Evolutionary conservation across 1,284 basidiomycete genomes (phyloP), one percentile per base, ranked within the genome.

Genomic region (Pyrrhoderma lamaoense): DNA sequence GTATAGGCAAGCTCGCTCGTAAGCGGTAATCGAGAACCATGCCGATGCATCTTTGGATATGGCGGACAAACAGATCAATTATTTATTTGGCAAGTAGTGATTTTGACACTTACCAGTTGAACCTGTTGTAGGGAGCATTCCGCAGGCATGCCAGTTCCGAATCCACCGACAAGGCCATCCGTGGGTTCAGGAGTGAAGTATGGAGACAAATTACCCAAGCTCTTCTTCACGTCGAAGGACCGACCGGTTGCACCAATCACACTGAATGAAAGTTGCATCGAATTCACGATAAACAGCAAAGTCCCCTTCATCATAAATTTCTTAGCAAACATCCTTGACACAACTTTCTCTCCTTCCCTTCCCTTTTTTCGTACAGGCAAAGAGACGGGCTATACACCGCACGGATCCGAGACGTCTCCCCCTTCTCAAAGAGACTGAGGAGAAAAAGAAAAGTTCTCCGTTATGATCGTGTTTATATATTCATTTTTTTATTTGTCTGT

Each of bases 41-140:
- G 73, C 38, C 72, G 58, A 51, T 66, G 68, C 62, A 73, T 64
- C 71, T 68, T 51, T 31, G 9, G 34, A 16, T 31, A 11, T 19
- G 13, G 14, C 14, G 2, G 11, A 46, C 27, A 18, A 36, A 5
- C 34, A 13, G 14, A n/a, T n/a, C n/a, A n/a, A n/a, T n/a, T n/a
- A n/a, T n/a, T n/a, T n/a, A n/a, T n/a, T n/a, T n/a, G n/a, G n/a
- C n/a, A n/a, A n/a, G n/a, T n/a, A n/a, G n/a, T 18, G 8, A 14
- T 53, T 48, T 27, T 45, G 44, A 42, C 38, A 47, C 68, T 51
- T 56, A 71, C 68, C 60, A 70, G 55, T 61, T 73, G 63, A 56
- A 73, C 69, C 58, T 72, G 70, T 34, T 71, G 65, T 35, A 76
- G 70, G 44, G 57, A 62, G 58, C 72, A 74, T 56, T 72, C 72